phyloP scores from a whole-genome alignment of 2,329 filamentous ascomycete genomes.

The Xylaria sp. region DNA sequence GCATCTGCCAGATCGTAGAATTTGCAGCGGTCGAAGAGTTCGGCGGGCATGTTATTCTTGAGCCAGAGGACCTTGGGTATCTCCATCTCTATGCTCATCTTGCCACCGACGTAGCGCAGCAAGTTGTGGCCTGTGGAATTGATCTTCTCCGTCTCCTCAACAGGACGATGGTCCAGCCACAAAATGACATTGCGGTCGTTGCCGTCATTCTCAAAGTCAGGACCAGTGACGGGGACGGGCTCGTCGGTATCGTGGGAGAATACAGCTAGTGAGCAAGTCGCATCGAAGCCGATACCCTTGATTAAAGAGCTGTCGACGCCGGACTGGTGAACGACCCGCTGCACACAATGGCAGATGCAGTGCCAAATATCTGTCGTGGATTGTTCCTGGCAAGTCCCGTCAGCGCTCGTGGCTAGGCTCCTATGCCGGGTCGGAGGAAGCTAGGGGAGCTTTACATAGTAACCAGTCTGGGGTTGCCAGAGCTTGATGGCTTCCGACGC shows the following conservation, averaged over 20 bases:
- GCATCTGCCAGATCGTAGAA: conserved; percentile 96
- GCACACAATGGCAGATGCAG: conserved; percentile 88
- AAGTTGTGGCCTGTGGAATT: conserved; percentile 92
- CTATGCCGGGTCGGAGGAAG: background rate
- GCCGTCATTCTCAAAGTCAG: conserved; percentile 78
- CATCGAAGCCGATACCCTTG: conserved; percentile 94
- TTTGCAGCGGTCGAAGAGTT: conserved; percentile 90
- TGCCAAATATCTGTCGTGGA: conserved; percentile 97
- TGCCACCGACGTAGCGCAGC: conserved; percentile 93
- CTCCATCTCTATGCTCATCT: conserved; percentile 99
- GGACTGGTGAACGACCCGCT: conserved; percentile 80
- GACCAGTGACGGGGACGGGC: conserved; percentile 87
- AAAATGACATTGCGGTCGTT: conserved; percentile 94
- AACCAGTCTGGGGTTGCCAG: conserved; percentile 77
- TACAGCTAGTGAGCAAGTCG: conserved; percentile 95
- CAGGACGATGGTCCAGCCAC: conserved; percentile 94
- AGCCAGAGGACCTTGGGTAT: conserved; percentile 98
- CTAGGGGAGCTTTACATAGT: conserved; percentile 62
- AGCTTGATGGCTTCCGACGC: conserved; percentile 78
- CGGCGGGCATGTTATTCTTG: conserved; percentile 95
- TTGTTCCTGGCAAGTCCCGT: conserved; percentile 71
- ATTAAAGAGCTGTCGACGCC: conserved; percentile 77
- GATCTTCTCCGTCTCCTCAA: conserved; percentile 89
- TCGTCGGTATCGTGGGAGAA: conserved; percentile 89
- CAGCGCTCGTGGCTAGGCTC: background rate